Percentiles rank a stretch among this genome's conserved stretches.
These are phyloP conservation scores for Suhomyces pyralidae DNA, from an alignment of 805 yeast species.

Conservation along the genomic window DNA sequence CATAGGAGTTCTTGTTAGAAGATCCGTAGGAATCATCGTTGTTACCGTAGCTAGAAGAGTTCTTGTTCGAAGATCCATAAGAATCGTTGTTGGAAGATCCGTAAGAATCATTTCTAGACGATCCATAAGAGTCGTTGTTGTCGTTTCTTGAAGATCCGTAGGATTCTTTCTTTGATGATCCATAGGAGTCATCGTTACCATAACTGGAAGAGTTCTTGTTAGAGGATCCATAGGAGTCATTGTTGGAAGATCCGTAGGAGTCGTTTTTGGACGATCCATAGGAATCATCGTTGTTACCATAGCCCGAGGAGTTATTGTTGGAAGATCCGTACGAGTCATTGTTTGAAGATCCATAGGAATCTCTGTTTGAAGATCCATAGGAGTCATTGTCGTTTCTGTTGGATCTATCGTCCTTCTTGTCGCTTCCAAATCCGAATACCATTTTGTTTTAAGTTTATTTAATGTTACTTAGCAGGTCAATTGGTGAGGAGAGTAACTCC, in stretches of 20 bases:
- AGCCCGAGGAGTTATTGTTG: constrained; percentile 9
- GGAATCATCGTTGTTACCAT: constrained; percentile 11
- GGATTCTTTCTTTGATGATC: constrained; percentile 14
- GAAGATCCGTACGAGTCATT: constrained; percentile 13
- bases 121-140: constrained; percentile 8
- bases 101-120: constrained; percentile 14
- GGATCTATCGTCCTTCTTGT: constrained; percentile 17
- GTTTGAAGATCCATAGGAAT: constrained; percentile 17
- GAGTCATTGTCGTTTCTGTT: constrained; percentile 7
- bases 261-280: constrained; percentile 9
- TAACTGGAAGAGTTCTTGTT: constrained; percentile 8
- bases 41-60: constrained; percentile 18
- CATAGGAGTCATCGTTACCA: constrained; percentile 12
- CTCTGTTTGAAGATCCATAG: constrained; percentile 10
- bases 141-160: constrained; percentile 13
- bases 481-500: background rate
- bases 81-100: constrained; percentile 11
- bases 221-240: constrained; percentile 10
- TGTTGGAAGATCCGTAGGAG: constrained; percentile 13
- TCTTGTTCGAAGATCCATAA: constrained; percentile 12
- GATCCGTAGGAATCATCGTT: constrained; percentile 6
- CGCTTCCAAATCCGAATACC: constrained; percentile 35
- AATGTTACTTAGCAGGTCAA: background rate
- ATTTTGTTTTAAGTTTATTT: constrained; percentile 13
- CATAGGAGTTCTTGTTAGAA: constrained; percentile 12